Evolutionary conservation across 1,284 basidiomycete species (phyloP).

Genomic region (Agroathelia rolfsii): DNA sequence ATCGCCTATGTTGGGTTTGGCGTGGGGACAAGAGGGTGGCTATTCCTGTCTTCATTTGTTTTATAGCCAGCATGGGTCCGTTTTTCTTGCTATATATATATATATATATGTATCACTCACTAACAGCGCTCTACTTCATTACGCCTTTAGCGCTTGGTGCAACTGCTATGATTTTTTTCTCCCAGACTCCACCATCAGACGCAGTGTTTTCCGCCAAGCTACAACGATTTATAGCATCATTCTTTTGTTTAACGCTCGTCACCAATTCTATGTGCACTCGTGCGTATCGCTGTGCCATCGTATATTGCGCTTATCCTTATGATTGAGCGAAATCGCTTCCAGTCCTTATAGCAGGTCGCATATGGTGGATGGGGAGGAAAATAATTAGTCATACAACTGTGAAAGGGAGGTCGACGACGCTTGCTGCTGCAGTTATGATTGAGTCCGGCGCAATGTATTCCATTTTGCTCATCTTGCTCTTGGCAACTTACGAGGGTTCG

Average conservation of each 20-base stretch:
- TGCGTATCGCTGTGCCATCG: conserved; percentile 11
- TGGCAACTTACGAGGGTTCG: conserved; percentile 24
- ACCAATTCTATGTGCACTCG: conserved; percentile 28
- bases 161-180: conserved; percentile 12
- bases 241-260: conserved; percentile 26
- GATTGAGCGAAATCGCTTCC: too few species aligned
- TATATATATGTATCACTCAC: too few species aligned
- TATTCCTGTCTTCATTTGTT: conserved; percentile 14
- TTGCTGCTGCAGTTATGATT: conserved; percentile 25
- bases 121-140: too few species aligned
- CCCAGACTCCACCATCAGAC: conserved; percentile 9
- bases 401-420: too few species aligned
- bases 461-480: conserved; percentile 21
- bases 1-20: conserved; percentile 22
- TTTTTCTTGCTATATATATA: too few species aligned
- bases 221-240: conserved; percentile 24
- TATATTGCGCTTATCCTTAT: too few species aligned
- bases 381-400: too few species aligned
- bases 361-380: too few species aligned
- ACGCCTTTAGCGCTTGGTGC: too few species aligned
- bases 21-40: conserved; percentile 13
- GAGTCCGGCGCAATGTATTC: conserved; percentile 34
- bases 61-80: conserved; percentile 21
- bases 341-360: too few species aligned
- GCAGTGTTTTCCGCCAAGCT: conserved; percentile 19